Conservation (phyloP, 2,329 filamentous ascomycete species). For the Lasiodiplodia gonubiensis region DNA sequence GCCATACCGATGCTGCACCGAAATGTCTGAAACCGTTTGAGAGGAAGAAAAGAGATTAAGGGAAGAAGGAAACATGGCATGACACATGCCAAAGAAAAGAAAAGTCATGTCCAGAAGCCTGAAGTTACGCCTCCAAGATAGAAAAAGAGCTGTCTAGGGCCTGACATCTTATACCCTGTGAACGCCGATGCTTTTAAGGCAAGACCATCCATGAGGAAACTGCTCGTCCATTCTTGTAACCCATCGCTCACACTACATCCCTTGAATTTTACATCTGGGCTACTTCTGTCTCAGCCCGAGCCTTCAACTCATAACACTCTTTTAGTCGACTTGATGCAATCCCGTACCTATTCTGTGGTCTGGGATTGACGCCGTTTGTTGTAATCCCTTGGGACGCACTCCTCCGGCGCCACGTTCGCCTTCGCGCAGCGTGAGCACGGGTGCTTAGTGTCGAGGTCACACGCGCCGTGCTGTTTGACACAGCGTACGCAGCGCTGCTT, state of each 20-base stretch:
- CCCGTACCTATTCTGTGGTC: background rate
- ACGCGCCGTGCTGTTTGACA: conserved; percentile 16
- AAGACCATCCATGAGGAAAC: too few species aligned
- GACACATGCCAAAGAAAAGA: background rate
- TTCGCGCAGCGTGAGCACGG: conserved; percentile 3
- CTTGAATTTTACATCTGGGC: too few species aligned
- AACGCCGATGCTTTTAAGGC: too few species aligned
- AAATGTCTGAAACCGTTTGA: background rate
- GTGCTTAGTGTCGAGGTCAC: background rate
- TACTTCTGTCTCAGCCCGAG: background rate
- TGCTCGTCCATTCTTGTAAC: too few species aligned
- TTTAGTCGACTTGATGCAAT: background rate
- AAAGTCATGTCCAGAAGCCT: background rate
- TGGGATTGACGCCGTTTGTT: background rate
- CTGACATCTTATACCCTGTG: too few species aligned
- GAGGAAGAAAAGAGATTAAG: background rate
- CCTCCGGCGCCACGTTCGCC: background rate
- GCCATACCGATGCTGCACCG: background rate
- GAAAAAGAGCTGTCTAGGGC: too few species aligned
- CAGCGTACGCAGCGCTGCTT: conserved; percentile 12
- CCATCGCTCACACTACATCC: too few species aligned
- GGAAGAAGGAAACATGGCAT: too few species aligned
- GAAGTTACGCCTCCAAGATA: too few species aligned
- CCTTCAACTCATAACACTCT: background rate
- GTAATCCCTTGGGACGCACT: conserved; percentile 6